A percentile compares a stretch with the other conserved stretches of the same genome.
Conservation (phyloP, 148 eudicot species). For the Amaranthus palmeri region DNA sequence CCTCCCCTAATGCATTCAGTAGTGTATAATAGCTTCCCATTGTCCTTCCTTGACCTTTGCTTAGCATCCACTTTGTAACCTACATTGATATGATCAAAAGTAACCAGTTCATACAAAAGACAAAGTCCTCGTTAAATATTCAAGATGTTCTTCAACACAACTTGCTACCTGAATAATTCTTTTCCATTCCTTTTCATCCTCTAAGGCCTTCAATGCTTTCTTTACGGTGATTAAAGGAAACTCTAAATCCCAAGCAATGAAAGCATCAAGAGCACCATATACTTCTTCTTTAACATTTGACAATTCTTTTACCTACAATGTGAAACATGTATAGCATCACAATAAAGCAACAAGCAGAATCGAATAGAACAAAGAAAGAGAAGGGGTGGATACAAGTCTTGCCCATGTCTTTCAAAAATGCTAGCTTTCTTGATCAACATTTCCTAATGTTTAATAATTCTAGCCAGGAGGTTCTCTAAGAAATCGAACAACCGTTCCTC, state of each 20-base stretch:
- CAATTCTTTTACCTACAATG: slow-evolving; percentile 61
- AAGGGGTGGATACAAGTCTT: not conserved
- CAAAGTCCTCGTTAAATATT: slow-evolving; percentile 1
- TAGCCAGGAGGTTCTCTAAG: not conserved
- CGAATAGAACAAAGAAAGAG: not conserved
- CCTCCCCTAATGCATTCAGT: slow-evolving; percentile 80
- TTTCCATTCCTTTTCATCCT: slow-evolving; percentile 76
- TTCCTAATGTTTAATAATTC: not conserved
- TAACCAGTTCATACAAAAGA: not conserved
- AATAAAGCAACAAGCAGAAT: not conserved
- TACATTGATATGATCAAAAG: slow-evolving; percentile 7
- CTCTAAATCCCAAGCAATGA: slow-evolving; percentile 95
- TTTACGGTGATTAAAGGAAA: slow-evolving; percentile 86
- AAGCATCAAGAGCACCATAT: slow-evolving; percentile 91
- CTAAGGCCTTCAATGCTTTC: slow-evolving; percentile 77
- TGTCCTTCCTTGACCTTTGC: slow-evolving; percentile 97
- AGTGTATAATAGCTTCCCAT: slow-evolving; percentile 80
- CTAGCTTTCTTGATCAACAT: not conserved
- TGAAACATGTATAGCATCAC: not conserved
- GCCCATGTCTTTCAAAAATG: slow-evolving; percentile 1
- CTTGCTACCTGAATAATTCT: slow-evolving; percentile 74
- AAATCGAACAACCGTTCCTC: not conserved
- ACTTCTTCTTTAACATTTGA: slow-evolving; percentile 99
- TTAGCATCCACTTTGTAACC: slow-evolving; percentile 98
- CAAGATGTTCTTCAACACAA: not conserved